A percentile compares a stretch with the other conserved stretches of the same genome.
Evolutionary conservation across 1,284 basidiomycete genomes (phyloP).

Genomic region (Ceratobasidium sp.): DNA sequence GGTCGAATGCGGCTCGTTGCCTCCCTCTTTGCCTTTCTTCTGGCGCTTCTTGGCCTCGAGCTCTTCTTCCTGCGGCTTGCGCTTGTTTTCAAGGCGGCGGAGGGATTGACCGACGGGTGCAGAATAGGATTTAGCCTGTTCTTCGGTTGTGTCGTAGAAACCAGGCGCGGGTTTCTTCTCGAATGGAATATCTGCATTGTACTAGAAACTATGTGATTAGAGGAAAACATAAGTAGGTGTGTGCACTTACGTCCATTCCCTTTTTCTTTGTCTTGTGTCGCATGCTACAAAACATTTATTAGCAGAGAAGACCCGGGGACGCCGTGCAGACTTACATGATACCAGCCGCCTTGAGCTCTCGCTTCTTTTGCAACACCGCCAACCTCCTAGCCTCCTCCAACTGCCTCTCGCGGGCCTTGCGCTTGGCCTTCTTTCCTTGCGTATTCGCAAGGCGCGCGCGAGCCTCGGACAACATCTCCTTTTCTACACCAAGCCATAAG

Average conservation of each 20-base stretch:
- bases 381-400: constrained; percentile 94
- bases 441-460: constrained; percentile 98
- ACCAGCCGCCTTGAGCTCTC: constrained; percentile 96
- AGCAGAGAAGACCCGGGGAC: background rate
- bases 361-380: constrained; percentile 96
- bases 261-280: constrained; percentile 89
- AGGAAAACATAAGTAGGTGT: constrained; percentile 9
- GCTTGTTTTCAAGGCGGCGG: constrained; percentile 87
- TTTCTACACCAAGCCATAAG: constrained; percentile 64
- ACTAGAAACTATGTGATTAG: constrained; percentile 57
- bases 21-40: constrained; percentile 67
- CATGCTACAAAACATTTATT: constrained; percentile 50
- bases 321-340: constrained; percentile 73
- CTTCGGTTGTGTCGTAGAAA: constrained; percentile 97
- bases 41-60: constrained; percentile 85
- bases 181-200: constrained; percentile 98
- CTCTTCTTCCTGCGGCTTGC: constrained; percentile 89
- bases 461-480: constrained; percentile 99
- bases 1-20: constrained; percentile 70
- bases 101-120: constrained; percentile 93
- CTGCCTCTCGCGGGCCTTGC: constrained; percentile 95
- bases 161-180: constrained; percentile 95
- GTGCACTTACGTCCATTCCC: constrained; percentile 88
- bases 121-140: constrained; percentile 84
- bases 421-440: constrained; percentile 99